Evolutionary conservation across 805 yeast genomes (phyloP).

Genomic region (Pichia cephalocereana): DNA sequence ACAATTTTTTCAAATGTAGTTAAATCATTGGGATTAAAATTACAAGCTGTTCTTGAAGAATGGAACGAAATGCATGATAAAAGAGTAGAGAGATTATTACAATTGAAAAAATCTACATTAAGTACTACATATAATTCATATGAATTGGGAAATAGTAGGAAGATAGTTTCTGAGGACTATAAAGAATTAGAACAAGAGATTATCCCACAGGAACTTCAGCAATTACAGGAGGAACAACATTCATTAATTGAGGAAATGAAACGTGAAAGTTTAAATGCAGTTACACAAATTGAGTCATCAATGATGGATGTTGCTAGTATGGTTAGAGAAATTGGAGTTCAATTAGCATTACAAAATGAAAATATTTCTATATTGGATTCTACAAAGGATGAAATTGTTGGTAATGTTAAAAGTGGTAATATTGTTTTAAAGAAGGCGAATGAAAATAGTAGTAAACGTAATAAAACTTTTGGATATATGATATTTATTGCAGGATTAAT

Average conservation of each 20-base stretch:
- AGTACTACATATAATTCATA: slow-evolving; percentile 9
- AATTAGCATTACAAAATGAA: slow-evolving; percentile 63
- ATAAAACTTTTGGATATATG: slow-evolving; percentile 44
- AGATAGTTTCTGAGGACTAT: slow-evolving; percentile 26
- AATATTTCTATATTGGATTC: slow-evolving; percentile 54
- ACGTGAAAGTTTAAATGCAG: slow-evolving; percentile 50
- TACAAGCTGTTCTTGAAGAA: slow-evolving; percentile 33
- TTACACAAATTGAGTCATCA: slow-evolving; percentile 49
- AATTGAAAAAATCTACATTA: slow-evolving; percentile 26
- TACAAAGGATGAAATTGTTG: slow-evolving; percentile 56
- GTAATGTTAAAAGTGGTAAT: slow-evolving; percentile 66
- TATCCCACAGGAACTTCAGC: slow-evolving; percentile 46
- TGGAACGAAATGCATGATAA: slow-evolving; percentile 43
- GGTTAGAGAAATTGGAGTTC: slow-evolving; percentile 66
- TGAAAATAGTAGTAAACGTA: slow-evolving; percentile 50
- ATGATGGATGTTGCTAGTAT: slow-evolving; percentile 66
- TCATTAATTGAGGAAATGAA: slow-evolving; percentile 43
- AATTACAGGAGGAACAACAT: slow-evolving; percentile 50
- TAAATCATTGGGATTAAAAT: slow-evolving; percentile 36
- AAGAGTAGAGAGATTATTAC: slow-evolving; percentile 34
- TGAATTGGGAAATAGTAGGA: not conserved
- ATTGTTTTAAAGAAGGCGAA: slow-evolving; percentile 60
- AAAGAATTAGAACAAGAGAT: slow-evolving; percentile 24
- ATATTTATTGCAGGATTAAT: slow-evolving; percentile 50
- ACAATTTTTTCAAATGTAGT: slow-evolving; percentile 41